Base-by-base conservation (phyloP, 2,329 filamentous ascomycete species). In the Xylaria sp. region DNA sequence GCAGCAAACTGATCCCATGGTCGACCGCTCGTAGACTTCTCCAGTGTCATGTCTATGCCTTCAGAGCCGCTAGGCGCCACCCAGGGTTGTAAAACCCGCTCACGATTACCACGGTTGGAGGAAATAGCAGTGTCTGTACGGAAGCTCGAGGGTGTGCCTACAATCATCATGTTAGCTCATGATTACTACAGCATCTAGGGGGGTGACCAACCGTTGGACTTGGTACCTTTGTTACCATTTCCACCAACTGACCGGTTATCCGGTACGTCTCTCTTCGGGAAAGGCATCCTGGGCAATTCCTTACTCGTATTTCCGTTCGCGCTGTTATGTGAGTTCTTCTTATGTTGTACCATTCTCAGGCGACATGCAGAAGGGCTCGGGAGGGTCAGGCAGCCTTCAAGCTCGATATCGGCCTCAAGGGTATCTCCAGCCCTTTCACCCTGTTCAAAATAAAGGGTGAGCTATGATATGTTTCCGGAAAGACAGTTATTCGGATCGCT, bases 1-100 rank as follows among this genome's bases (percentile, higher is more conserved):
- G 88, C 91, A 67, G 93, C 92, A 77, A 99, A 99, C 80, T 99
- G 96, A 79, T 99, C 95, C 96, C 96, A 99, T 10, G 82, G 10
- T 58, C 72, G 84, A 7, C 82, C 84, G 18, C 81, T 77, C 62
- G 79, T 81, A n/a, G 78, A 75, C 2, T 84, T 88, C 76, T 96
- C 94, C 28, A 98, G 85, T 57, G 91, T 91, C 73, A 92, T 85
- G 76, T 94, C 91, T 50, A 88, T 80, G 34, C 87, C 86, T 71
- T 91, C 89, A 4, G 84, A 80, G 18, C 86, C 80, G 73, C 90
- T 90, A 7, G 93, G 89, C 65, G 71, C 75, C 34, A 94, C 89
- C 94, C 94, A 98, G 75, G 87, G 90, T 78, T 97, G 90, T 50
- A 98, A 85, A 62, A 89, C 85, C 69, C 94, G 90, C 81, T 97